Evolutionary conservation across 352 stramenopile species (phyloP).

Genomic region (Phytophthora sp.): DNA sequence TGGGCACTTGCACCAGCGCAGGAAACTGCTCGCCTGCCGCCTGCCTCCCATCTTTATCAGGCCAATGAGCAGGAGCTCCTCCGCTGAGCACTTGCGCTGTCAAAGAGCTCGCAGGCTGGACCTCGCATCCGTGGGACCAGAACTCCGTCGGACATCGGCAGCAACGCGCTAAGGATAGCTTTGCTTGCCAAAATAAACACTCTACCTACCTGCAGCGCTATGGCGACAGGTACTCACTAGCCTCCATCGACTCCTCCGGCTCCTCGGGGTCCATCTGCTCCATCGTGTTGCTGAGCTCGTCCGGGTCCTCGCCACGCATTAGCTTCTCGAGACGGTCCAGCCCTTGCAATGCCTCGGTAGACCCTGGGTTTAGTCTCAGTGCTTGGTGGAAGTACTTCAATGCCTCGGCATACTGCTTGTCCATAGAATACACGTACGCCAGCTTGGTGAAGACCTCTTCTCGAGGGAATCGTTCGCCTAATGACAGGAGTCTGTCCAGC

Average conservation of each 20-base stretch:
- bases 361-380: constrained; percentile 63
- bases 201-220: constrained; percentile 13
- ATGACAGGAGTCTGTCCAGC: constrained; percentile 34
- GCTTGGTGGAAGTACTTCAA: constrained; percentile 76
- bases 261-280: constrained; percentile 65
- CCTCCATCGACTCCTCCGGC: constrained; percentile 59
- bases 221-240: constrained; percentile 51
- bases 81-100: constrained; percentile 7
- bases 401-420: constrained; percentile 72
- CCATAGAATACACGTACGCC: constrained; percentile 69
- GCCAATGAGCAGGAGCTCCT: constrained; percentile 1
- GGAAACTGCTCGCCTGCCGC: constrained; percentile 24
- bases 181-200: constrained; percentile 7
- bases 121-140: not conserved
- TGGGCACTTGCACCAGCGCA: constrained; percentile 9
- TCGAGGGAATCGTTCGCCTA: constrained; percentile 54
- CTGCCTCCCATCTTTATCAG: constrained; percentile 14
- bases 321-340: constrained; percentile 82
- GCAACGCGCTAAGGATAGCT: not conserved
- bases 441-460: constrained; percentile 84
- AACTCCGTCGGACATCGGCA: constrained; percentile 8
- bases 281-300: constrained; percentile 71
- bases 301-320: constrained; percentile 77
- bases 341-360: constrained; percentile 50
- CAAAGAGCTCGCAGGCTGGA: not conserved